Percentiles rank a stretch among this genome's conserved stretches.
Conservation (phyloP, 2,329 filamentous ascomycete species). For the Xylaria sp. region DNA sequence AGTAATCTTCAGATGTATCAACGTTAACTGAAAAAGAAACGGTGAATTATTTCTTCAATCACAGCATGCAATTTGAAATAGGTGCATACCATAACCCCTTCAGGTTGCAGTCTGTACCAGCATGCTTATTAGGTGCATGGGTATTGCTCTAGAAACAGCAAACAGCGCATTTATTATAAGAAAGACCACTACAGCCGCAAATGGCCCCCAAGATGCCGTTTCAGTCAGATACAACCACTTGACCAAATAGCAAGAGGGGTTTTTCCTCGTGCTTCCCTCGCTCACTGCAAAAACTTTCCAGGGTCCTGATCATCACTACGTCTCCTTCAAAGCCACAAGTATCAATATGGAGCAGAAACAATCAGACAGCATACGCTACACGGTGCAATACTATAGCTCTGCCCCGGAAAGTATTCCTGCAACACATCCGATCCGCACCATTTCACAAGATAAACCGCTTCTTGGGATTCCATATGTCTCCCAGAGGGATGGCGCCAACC, state of each 20-base stretch:
- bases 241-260: slow-evolving; percentile 6
- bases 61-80: not conserved
- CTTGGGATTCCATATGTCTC: not conserved
- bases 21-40: too few relatives aligned
- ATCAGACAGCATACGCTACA: slow-evolving; percentile 12
- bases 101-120: not conserved
- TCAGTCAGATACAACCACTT: not conserved
- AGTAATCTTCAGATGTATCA: not conserved
- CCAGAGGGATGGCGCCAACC: not conserved
- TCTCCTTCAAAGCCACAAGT: not conserved
- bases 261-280: not conserved
- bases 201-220: not conserved
- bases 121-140: not conserved
- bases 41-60: not conserved
- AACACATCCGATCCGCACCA: not conserved
- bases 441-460: slow-evolving; percentile 5
- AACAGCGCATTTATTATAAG: not conserved
- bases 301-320: not conserved
- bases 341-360: slow-evolving; percentile 10
- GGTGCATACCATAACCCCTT: not conserved
- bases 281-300: not conserved
- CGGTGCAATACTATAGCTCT: slow-evolving; percentile 1
- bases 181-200: not conserved
- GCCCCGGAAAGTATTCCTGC: not conserved
- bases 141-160: not conserved